Conservation (phyloP, 2,329 filamentous ascomycete species). For the Colletotrichum limetticola region DNA sequence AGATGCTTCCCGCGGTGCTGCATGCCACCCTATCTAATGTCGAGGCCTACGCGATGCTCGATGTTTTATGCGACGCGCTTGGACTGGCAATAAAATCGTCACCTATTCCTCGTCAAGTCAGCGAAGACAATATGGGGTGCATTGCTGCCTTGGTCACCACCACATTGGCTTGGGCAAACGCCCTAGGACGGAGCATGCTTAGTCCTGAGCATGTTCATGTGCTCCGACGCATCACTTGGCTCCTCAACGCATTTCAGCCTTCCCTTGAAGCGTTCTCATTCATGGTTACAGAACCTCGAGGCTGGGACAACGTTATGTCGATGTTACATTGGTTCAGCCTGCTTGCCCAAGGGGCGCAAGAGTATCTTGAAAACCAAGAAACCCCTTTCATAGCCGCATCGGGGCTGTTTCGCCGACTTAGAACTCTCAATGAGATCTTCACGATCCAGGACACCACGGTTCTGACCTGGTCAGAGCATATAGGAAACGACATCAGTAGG, state of each 20-base stretch:
- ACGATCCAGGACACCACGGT: slow-evolving; percentile 44
- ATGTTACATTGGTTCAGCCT: slow-evolving; percentile 2
- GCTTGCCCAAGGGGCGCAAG: slow-evolving; percentile 18
- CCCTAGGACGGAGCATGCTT: slow-evolving; percentile 15
- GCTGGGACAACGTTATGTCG: slow-evolving; percentile 27
- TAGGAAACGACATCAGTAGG: slow-evolving; percentile 55
- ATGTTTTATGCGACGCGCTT: slow-evolving; percentile 60
- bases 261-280: slow-evolving; percentile 34
- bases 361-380: slow-evolving; percentile 21
- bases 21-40: slow-evolving; percentile 47
- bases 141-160: slow-evolving; percentile 38
- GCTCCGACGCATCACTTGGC: slow-evolving; percentile 35
- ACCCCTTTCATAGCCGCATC: not conserved
- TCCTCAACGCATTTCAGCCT: slow-evolving; percentile 37
- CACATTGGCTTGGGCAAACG: slow-evolving; percentile 38
- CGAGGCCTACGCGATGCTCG: slow-evolving; percentile 59
- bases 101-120: slow-evolving; percentile 50
- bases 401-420: slow-evolving; percentile 38
- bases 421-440: not conserved
- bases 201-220: slow-evolving; percentile 39
- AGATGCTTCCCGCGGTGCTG: slow-evolving; percentile 66
- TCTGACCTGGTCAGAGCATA: slow-evolving; percentile 52
- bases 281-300: not conserved
- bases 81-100: slow-evolving; percentile 47
- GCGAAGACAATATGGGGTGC: slow-evolving; percentile 45